phyloP scores from a whole-genome alignment of 2,329 filamentous ascomycete genomes.

The Berkeleyomyces basicola region DNA sequence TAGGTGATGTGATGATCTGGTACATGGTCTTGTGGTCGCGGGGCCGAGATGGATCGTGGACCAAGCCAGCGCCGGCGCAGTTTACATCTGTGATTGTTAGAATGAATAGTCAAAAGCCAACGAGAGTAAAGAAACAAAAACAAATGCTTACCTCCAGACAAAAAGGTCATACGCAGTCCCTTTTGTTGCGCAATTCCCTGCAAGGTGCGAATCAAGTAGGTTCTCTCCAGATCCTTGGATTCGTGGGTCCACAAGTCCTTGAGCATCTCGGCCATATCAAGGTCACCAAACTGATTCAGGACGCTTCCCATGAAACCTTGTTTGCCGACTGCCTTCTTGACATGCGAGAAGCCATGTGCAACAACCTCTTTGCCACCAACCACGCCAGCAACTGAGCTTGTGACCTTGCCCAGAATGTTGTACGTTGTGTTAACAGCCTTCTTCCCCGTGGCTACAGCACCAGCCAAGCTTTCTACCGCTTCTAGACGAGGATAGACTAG shows the following conservation, averaged over 20 bases:
- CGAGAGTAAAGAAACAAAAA: not conserved
- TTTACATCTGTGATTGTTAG: slow-evolving; percentile 49
- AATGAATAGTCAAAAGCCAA: not conserved
- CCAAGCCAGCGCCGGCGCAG: slow-evolving; percentile 75
- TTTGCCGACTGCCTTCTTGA: slow-evolving; percentile 95
- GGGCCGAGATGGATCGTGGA: slow-evolving; percentile 85
- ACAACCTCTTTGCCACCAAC: slow-evolving; percentile 91
- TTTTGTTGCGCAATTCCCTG: slow-evolving; percentile 94
- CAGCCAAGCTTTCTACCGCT: slow-evolving; percentile 76
- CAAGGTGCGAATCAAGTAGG: slow-evolving; percentile 87
- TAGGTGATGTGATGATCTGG: slow-evolving; percentile 82
- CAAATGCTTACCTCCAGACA: slow-evolving; percentile 55
- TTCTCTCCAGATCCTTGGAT: slow-evolving; percentile 90
- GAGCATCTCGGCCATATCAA: slow-evolving; percentile 85
- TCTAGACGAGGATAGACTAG: slow-evolving; percentile 83
- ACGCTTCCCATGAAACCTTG: slow-evolving; percentile 90
- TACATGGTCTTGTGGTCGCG: slow-evolving; percentile 99
- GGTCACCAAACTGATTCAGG: slow-evolving; percentile 87
- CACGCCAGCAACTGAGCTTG: slow-evolving; percentile 84
- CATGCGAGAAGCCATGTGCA: slow-evolving; percentile 77
- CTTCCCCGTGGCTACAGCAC: slow-evolving; percentile 86
- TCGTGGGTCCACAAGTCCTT: slow-evolving; percentile 98
- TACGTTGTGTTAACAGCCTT: slow-evolving; percentile 93
- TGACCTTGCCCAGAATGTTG: slow-evolving; percentile 89
- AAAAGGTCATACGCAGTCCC: slow-evolving; percentile 88